Conservation (phyloP, 441 rosid species). For the Monsonia emarginata region DNA sequence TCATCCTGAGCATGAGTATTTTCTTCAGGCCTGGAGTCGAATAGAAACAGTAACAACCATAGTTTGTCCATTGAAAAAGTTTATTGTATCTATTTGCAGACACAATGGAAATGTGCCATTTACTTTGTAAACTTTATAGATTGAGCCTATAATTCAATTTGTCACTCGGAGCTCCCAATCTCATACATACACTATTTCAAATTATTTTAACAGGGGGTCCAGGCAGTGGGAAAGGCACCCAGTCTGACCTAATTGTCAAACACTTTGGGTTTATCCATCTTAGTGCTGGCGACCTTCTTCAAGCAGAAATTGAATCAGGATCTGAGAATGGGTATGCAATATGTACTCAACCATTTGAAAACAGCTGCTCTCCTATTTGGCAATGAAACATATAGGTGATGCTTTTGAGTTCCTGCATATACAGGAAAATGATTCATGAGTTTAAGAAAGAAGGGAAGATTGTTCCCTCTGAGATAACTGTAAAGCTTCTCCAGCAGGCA, state of each 20-base stretch:
- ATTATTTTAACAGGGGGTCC: slow-evolving; percentile 50
- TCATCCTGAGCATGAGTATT: background rate
- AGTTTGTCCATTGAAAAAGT: background rate
- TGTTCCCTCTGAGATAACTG: slow-evolving; percentile 89
- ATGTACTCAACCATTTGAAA: background rate
- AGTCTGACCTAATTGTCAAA: slow-evolving; percentile 45
- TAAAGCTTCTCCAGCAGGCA: slow-evolving; percentile 74
- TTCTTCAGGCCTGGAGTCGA: background rate
- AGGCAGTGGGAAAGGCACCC: slow-evolving; percentile 88
- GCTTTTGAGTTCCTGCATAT: background rate
- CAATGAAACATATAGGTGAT: background rate
- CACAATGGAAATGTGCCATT: no score
- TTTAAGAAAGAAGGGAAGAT: slow-evolving; percentile 78
- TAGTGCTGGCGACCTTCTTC: slow-evolving; percentile 90
- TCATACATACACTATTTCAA: background rate
- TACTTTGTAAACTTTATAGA: background rate
- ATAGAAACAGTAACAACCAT: background rate
- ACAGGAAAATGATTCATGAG: slow-evolving; percentile 73
- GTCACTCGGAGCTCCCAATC: background rate
- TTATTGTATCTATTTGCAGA: background rate
- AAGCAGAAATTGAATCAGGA: slow-evolving; percentile 67
- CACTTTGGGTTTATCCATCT: slow-evolving; percentile 72
- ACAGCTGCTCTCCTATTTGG: background rate
- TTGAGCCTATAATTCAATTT: background rate
- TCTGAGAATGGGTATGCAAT: slow-evolving; percentile 64